phyloP scores from a whole-genome alignment of 805 yeast genomes.

The Candida maris region DNA sequence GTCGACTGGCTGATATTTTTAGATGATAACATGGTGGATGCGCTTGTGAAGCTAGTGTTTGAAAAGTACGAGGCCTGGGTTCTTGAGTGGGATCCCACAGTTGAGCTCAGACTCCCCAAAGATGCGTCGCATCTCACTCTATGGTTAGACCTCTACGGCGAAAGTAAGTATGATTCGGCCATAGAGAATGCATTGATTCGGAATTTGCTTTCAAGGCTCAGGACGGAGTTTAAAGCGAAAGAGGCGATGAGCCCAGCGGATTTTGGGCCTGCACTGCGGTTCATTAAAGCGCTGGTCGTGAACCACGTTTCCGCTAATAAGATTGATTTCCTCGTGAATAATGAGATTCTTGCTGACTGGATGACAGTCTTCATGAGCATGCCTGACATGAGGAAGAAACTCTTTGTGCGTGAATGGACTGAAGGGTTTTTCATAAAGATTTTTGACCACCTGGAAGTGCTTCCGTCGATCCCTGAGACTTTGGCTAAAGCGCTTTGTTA shows the following conservation, averaged over 20 bases:
- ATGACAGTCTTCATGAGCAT: constrained; percentile 5
- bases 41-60: constrained; percentile 12
- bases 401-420: constrained; percentile 10
- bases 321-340: constrained; percentile 16
- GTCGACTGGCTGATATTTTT: constrained; percentile 26
- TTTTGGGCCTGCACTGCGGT: constrained; percentile 2
- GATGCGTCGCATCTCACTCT: constrained; percentile 21
- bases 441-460: constrained; percentile 1
- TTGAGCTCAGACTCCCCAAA: constrained; percentile 4
- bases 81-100: constrained; percentile 16
- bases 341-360: constrained; percentile 20
- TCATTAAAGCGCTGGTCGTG: constrained; percentile 5
- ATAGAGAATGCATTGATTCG: constrained; percentile 41
- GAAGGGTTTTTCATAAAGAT: constrained; percentile 4
- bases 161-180: constrained; percentile 14
- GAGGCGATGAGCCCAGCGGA: neutral
- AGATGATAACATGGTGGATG: constrained; percentile 14
- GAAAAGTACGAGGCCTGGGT: constrained; percentile 23
- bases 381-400: neutral
- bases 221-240: constrained; percentile 2
- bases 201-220: constrained; percentile 46
- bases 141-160: constrained; percentile 34
- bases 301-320: constrained; percentile 8
- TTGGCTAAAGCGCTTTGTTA: constrained; percentile 11
- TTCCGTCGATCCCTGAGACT: constrained; percentile 8